Conservation (phyloP, 768 basidiomycete genomes). For the Agrocybe praecox region DNA sequence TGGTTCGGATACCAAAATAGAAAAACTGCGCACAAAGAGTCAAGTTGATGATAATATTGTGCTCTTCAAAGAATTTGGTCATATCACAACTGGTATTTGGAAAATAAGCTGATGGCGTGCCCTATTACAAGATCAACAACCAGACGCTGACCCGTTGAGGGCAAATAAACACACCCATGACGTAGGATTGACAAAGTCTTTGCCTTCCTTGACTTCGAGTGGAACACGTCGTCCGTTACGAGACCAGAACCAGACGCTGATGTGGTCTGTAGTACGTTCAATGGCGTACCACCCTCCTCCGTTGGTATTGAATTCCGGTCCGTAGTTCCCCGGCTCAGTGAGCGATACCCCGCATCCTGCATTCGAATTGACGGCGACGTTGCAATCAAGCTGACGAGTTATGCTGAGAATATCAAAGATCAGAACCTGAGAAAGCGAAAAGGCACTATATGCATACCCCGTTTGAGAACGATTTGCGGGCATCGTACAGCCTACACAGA, state of each 20-base stretch:
- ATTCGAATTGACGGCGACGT: conserved; percentile 45
- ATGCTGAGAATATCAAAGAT: conserved; percentile 21
- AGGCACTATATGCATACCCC: conserved; percentile 26
- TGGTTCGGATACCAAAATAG: background rate
- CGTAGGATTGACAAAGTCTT: conserved; percentile 19
- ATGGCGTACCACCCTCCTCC: conserved; percentile 59
- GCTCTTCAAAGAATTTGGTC: conserved; percentile 47
- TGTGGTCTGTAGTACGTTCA: conserved; percentile 48
- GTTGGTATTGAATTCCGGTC: conserved; percentile 53
- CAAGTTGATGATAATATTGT: conserved; percentile 69
- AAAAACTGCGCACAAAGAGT: conserved; percentile 36
- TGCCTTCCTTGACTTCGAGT: conserved; percentile 36
- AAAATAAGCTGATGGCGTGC: conserved; percentile 58
- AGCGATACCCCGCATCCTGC: conserved; percentile 52
- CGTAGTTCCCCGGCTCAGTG: conserved; percentile 42
- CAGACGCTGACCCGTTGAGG: no score
- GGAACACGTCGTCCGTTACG: conserved; percentile 43
- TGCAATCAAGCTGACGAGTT: conserved; percentile 41
- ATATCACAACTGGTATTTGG: conserved; percentile 64
- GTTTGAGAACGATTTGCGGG: conserved; percentile 36
- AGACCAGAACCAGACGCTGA: conserved; percentile 71
- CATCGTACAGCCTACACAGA: conserved; percentile 45
- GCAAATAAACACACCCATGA: background rate
- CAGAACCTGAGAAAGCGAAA: background rate
- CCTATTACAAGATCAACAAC: conserved; percentile 32